Evolutionary conservation across 257 asterid species (phyloP), one percentile per base, ranked within the genome.

Genomic region (Petunia secreta): DNA sequence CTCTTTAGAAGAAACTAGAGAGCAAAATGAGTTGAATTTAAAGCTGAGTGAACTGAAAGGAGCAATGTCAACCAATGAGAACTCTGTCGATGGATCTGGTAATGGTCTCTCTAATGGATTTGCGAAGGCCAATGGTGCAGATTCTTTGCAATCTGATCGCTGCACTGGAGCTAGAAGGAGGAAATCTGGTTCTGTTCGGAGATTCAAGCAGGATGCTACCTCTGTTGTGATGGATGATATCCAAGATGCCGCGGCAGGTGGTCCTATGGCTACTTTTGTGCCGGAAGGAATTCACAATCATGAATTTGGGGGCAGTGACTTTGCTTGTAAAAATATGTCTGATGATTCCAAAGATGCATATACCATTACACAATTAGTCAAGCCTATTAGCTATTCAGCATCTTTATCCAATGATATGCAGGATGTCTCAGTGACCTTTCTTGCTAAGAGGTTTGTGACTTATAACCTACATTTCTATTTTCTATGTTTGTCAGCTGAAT

Each of bases 111-210:
- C 86, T 39, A 85, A 80, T 80, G 90, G 91, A 84, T 77, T 83
- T 82, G 77, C 75, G 50, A 91, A 80, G 85, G 38, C 78, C 10
- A 90, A 85, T 84, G 86, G 83, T 77, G 79, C 62, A 46, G 94
- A 83, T 46, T 68, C 83, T 4, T 69, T 62, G 68, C 91, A 88
- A 81, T 64, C 78, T 55, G 91, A 90, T 86, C 98, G 97, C 50
- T 84, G 83, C 80, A 92, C 85, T 44, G 98, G 99, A 77, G 94
- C 99, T 69, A 95, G 66, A 81, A 90, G 80, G 91, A 91, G 99
- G 86, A 95, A 95, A 87, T 95, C 98, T 77, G 97, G 98, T 82
- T 87, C 87, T 66, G 99, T 95, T 41, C 94, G 89, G 88, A 89
- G 99, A 82, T 93, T 95, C 86, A 93, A 77, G 85, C 89, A 86